Evolutionary conservation across 2,329 filamentous ascomycete genomes (phyloP).

Genomic region (Talaromyces sp.): DNA sequence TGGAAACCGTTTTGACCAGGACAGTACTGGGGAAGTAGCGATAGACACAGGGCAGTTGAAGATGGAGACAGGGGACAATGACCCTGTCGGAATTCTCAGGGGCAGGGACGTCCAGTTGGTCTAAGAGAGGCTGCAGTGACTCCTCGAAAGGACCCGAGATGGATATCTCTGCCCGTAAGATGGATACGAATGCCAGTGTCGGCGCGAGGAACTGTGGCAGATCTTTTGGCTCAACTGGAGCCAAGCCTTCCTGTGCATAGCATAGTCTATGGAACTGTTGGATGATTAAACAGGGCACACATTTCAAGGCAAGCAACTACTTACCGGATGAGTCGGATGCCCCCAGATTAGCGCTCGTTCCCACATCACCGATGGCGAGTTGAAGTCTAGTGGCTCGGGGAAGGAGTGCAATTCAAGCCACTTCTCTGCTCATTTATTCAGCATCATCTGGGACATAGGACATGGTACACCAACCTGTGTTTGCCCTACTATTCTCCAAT

Average conservation of each 20-base stretch:
- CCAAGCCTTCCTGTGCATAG: conserved; percentile 12
- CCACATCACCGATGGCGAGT: conserved; percentile 9
- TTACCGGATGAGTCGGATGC: conserved; percentile 19
- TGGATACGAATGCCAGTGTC: conserved; percentile 16
- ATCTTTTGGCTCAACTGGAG: conserved; percentile 10
- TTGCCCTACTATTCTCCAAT: conserved; percentile 12
- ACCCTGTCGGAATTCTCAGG: background rate
- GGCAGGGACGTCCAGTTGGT: conserved; percentile 12
- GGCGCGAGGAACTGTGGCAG: conserved; percentile 17
- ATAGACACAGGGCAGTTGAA: conserved; percentile 16
- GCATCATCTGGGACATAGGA: background rate
- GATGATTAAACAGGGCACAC: background rate
- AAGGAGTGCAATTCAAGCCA: background rate
- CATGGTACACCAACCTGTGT: conserved; percentile 11
- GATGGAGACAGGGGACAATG: conserved; percentile 16
- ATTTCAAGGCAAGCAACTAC: background rate
- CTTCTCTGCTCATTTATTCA: conserved; percentile 14
- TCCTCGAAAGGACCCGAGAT: conserved; percentile 17
- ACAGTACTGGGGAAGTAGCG: conserved; percentile 14
- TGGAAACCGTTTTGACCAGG: conserved; percentile 8
- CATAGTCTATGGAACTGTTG: conserved; percentile 15
- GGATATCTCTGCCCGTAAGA: conserved; percentile 13
- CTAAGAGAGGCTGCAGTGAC: conserved; percentile 14
- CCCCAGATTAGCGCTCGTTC: conserved; percentile 15
- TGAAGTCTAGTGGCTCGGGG: background rate